Conservation (phyloP, 2,329 filamentous ascomycete genomes). For the Plenodomus tracheiphilus region DNA sequence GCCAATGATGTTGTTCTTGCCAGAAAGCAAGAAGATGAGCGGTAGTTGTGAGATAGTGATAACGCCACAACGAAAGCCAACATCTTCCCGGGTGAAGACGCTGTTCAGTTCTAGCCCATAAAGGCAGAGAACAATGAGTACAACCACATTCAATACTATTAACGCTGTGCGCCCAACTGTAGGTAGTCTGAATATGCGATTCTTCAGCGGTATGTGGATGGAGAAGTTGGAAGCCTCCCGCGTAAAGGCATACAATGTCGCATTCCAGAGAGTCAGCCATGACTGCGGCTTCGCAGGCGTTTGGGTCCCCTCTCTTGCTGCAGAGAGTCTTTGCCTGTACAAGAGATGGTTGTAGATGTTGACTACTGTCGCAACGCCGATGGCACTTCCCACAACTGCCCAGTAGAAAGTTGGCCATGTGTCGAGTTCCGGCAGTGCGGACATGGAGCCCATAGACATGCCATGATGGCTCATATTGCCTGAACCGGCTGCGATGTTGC, state of each 20-base stretch:
- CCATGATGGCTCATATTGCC: slow-evolving; percentile 29
- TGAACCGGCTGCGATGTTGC: slow-evolving; percentile 4
- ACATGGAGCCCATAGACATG: slow-evolving; percentile 46
- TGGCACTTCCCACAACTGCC: slow-evolving; percentile 52
- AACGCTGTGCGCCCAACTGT: slow-evolving; percentile 46
- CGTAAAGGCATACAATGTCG: slow-evolving; percentile 57
- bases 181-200: slow-evolving; percentile 44
- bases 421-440: slow-evolving; percentile 51
- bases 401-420: slow-evolving; percentile 59
- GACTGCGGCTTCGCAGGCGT: slow-evolving; percentile 60
- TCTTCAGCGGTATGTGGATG: slow-evolving; percentile 40
- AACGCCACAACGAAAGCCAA: slow-evolving; percentile 60
- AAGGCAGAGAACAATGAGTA: slow-evolving; percentile 60
- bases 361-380: slow-evolving; percentile 49
- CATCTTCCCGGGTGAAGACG: slow-evolving; percentile 57
- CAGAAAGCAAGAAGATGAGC: slow-evolving; percentile 59
- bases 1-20: slow-evolving; percentile 63
- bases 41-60: slow-evolving; percentile 59
- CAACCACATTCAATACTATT: slow-evolving; percentile 52
- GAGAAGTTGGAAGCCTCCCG: slow-evolving; percentile 58
- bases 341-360: slow-evolving; percentile 54
- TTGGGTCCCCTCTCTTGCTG: slow-evolving; percentile 40
- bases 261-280: slow-evolving; percentile 51
- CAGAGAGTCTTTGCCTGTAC: slow-evolving; percentile 56
- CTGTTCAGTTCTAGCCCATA: slow-evolving; percentile 58